Evolutionary conservation across 495 filamentous ascomycete species (phyloP), one percentile per base, ranked within the genome.

Genomic region (Sporormia fimetaria): DNA sequence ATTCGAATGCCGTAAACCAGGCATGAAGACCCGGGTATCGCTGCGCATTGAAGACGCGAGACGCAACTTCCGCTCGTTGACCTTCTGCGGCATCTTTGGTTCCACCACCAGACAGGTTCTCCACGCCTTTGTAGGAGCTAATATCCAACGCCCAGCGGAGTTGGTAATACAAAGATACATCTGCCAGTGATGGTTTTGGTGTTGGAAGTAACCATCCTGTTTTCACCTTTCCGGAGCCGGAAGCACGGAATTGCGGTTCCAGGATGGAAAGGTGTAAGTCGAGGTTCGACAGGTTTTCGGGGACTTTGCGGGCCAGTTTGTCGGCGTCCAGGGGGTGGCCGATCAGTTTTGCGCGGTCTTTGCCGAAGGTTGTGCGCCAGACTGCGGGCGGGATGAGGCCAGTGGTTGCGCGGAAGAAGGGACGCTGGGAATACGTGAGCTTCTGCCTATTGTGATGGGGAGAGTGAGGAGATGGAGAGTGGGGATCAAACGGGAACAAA

Each of bases 241-340:
- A n/a, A 10, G n/a, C n/a, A n/a, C 18, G 32, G 24, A 61, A 51
- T 21, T 44, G 30, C 11, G 51, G 54, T 40, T 61, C 58, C 4
- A 61, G 47, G n/a, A 61, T 25, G 1, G 41, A 44, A n/a, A 61
- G 51, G 26, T 59, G 57, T 27, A 52, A 28, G 44, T 61, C 58
- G 12, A 61, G 47, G 25, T 43, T 47, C 12, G 48, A 46, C 27
- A 57, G 37, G 35, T 57, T 59, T 36, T 44, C 25, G 9, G 54
- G 51, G 1, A 57, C 16, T 49, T 61, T 61, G 22, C 24, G 30
- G 20, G 39, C 58, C 11, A 61, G 35, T 40, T 61, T 61, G 4
- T 53, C 48, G 2, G 58, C 14, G 30, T 57, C 51, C 2, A 61
- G 49, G 17, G 5, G 33, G 30, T 61, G 58, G 17, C 58, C 58